Evolutionary conservation across 2,329 filamentous ascomycete genomes (phyloP).

Genomic region (Akanthomyces dipterigenus): DNA sequence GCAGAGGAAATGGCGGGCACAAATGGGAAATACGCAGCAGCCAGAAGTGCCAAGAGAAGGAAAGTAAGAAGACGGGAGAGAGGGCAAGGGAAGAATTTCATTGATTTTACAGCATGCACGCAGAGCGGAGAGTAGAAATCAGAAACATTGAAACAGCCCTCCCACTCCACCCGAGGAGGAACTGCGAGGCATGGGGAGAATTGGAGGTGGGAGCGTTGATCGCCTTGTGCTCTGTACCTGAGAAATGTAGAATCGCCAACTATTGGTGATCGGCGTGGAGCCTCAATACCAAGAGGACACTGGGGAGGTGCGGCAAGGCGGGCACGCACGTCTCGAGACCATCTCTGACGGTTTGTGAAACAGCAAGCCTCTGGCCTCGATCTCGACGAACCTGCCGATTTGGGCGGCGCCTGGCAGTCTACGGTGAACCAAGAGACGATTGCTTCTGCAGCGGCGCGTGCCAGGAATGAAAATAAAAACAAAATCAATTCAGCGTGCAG

Average conservation of each 20-base stretch:
- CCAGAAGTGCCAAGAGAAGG: neutral
- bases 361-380: neutral
- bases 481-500: no score
- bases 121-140: neutral
- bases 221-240: neutral
- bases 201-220: neutral
- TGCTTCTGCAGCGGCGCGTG: no score
- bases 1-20: neutral
- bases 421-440: no score
- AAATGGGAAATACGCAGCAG: neutral
- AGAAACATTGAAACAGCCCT: neutral
- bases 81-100: neutral
- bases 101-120: neutral
- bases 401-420: no score
- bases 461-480: no score
- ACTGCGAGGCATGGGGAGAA: no score
- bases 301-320: no score
- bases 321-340: neutral
- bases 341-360: conserved; percentile 5
- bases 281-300: neutral
- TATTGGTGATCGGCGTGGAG: neutral
- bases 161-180: no score
- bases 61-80: neutral
- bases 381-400: no score
- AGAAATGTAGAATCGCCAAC: neutral